phyloP scores from a whole-genome alignment of 73 alveolate species.

The Stentor coeruleus region DNA sequence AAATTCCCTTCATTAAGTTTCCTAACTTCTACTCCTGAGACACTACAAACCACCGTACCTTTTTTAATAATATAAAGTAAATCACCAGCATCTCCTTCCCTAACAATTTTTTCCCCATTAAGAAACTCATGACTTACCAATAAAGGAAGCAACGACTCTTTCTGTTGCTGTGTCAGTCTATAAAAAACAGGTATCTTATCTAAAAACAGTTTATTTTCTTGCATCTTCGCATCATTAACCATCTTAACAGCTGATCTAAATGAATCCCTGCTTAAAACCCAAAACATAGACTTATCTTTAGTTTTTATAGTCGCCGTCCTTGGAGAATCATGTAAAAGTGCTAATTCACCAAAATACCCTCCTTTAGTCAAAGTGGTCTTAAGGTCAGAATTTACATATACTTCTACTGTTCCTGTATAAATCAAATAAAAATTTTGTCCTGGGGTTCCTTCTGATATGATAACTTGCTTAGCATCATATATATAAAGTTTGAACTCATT shows the following conservation, averaged over 20 bases:
- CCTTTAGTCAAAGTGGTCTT: slow-evolving; percentile 12
- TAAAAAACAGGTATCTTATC: not conserved
- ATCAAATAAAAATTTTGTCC: slow-evolving; percentile 30
- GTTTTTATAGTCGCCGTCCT: slow-evolving; percentile 23
- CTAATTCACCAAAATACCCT: slow-evolving; percentile 20
- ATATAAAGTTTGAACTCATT: no score
- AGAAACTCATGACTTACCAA: not conserved
- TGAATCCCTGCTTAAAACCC: slow-evolving; percentile 13
- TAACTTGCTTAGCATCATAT: no score
- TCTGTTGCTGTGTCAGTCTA: not conserved
- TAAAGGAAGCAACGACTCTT: not conserved
- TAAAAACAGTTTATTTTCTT: slow-evolving; percentile 3
- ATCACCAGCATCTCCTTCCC: slow-evolving; percentile 21
- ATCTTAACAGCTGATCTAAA: not conserved
- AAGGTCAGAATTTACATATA: slow-evolving; percentile 27
- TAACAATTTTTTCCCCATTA: slow-evolving; percentile 23
- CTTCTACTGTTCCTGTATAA: slow-evolving; percentile 33
- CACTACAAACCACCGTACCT: not conserved
- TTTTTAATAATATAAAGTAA: slow-evolving; percentile 16
- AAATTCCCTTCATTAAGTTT: not conserved
- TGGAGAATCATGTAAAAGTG: not conserved
- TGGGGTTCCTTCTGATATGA: no score
- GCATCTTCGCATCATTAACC: not conserved
- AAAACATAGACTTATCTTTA: not conserved
- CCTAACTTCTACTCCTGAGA: slow-evolving; percentile 1